Evolutionary conservation across 495 filamentous ascomycete species (phyloP).

Genomic region (Penicillium verhagenii): DNA sequence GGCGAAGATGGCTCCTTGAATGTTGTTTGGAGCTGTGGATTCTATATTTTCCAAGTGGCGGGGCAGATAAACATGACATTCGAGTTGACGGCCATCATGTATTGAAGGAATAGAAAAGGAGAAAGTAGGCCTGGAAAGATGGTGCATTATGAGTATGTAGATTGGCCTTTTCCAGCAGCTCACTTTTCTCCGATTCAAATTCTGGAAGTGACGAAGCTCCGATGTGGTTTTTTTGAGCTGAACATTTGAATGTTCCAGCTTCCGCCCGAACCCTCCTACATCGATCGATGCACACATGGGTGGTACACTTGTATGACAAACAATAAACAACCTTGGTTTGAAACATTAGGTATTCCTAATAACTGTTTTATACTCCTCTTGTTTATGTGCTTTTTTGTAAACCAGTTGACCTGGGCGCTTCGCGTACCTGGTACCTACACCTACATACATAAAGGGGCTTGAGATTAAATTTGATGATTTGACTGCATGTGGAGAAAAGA

Average conservation of each 20-base stretch:
- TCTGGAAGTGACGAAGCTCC: neutral
- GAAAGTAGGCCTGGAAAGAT: conserved; percentile 56
- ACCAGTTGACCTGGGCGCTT: no score
- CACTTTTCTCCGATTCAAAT: neutral
- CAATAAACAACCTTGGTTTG: no score
- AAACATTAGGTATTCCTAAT: neutral
- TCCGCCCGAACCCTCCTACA: neutral
- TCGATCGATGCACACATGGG: no score
- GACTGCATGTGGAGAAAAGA: neutral
- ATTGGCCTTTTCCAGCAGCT: neutral
- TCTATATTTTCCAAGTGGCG: conserved; percentile 27
- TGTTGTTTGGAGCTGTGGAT: conserved; percentile 33
- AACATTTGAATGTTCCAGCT: neutral
- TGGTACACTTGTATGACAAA: no score
- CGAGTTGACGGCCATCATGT: conserved; percentile 68
- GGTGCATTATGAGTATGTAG: conserved; percentile 23
- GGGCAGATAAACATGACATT: conserved; percentile 81
- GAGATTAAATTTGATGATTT: no score
- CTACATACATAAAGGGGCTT: no score
- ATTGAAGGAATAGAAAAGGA: conserved; percentile 81
- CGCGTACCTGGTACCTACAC: no score
- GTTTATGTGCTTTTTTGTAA: no score
- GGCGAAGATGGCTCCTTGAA: conserved; percentile 73
- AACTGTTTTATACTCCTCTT: no score
- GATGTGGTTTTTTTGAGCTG: neutral